Evolutionary conservation across 148 eudicot genomes (phyloP).

Genomic region (Spergularia marina): DNA sequence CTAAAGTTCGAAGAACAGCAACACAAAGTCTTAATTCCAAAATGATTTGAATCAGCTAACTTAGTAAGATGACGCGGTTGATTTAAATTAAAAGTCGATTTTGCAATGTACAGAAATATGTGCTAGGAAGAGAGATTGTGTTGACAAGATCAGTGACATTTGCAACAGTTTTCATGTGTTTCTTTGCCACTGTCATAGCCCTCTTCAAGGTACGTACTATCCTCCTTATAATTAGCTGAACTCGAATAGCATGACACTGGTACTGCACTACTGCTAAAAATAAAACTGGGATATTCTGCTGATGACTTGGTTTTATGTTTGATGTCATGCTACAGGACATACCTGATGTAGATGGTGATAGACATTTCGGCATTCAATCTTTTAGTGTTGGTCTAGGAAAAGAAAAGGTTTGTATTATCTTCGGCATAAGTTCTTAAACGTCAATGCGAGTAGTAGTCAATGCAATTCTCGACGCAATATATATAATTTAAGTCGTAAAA

Average conservation of each 20-base stretch:
- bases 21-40: no score
- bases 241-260: no score
- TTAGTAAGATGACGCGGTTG: no score
- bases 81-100: neutral
- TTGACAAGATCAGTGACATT: slow-evolving; percentile 26
- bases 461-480: no score
- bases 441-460: no score
- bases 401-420: slow-evolving; percentile 38
- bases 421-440: no score
- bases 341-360: slow-evolving; percentile 35
- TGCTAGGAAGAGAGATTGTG: slow-evolving; percentile 26
- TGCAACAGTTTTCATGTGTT: slow-evolving; percentile 35
- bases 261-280: no score
- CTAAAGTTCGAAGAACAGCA: no score
- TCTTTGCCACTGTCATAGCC: slow-evolving; percentile 36
- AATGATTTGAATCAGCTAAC: no score
- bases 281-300: neutral
- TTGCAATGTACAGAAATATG: slow-evolving; percentile 24
- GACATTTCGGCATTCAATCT: slow-evolving; percentile 33
- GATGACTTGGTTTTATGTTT: neutral
- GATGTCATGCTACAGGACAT: slow-evolving; percentile 23
- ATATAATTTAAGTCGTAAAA: neutral
- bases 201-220: slow-evolving; percentile 28
- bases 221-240: neutral
- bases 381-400: slow-evolving; percentile 33